Percentiles rank a stretch among this genome's conserved stretches.
Conservation (phyloP, 345 rosid genomes). For the Firmiana major region DNA sequence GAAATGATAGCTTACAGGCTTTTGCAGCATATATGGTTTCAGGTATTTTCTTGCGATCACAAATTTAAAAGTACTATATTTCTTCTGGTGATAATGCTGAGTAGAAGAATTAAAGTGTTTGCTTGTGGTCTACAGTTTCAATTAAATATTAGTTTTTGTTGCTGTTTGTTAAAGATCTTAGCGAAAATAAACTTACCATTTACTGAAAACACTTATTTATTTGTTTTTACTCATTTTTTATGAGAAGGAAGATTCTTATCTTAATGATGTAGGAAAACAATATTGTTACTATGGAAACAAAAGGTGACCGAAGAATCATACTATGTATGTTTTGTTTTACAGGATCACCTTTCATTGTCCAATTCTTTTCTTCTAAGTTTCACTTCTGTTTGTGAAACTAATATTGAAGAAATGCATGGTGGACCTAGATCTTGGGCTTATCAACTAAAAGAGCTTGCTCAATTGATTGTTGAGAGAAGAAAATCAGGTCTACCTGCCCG, state of each 20-base stretch:
- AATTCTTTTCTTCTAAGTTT: slow-evolving; percentile 47
- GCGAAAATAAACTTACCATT: background rate
- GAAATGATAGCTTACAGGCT: slow-evolving; percentile 65
- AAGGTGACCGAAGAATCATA: slow-evolving; percentile 10
- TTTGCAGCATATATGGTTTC: slow-evolving; percentile 69
- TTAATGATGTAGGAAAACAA: background rate
- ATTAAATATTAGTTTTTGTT: background rate
- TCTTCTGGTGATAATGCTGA: background rate
- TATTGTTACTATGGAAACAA: background rate
- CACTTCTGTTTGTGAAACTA: slow-evolving; percentile 37
- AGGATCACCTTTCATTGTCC: slow-evolving; percentile 43
- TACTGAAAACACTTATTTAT: background rate
- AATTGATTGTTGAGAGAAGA: slow-evolving; percentile 41
- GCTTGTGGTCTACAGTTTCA: background rate
- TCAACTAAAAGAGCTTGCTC: slow-evolving; percentile 57
- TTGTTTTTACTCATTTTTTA: background rate
- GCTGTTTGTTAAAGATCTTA: slow-evolving; percentile 12
- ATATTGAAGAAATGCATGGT: slow-evolving; percentile 30
- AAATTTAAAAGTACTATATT: background rate
- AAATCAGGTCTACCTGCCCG: slow-evolving; percentile 41
- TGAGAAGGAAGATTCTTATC: background rate
- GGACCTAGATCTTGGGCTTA: slow-evolving; percentile 51
- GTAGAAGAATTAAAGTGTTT: background rate
- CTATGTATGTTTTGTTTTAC: slow-evolving; percentile 30
- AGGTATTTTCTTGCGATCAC: slow-evolving; percentile 45